Evolutionary conservation across 345 rosid species (phyloP).

Genomic region (Boechera stricta): DNA sequence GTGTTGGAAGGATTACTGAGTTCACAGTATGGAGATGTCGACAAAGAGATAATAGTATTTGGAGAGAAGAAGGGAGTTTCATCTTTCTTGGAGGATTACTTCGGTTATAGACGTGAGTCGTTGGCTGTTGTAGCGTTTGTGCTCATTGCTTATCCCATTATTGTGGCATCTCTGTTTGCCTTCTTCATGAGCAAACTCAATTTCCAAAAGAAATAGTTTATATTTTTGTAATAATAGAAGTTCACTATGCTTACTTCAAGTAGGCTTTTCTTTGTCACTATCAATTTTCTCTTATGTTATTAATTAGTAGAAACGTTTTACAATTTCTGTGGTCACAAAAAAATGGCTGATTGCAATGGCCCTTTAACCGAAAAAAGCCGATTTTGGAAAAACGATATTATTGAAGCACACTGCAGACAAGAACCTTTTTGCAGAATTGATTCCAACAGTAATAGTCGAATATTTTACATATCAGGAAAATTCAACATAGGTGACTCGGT

Average conservation of each 20-base stretch:
- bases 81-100: conserved; percentile 46
- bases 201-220: conserved; percentile 48
- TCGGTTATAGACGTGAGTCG: conserved; percentile 38
- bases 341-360: too few species aligned
- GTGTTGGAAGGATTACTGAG: conserved; percentile 44
- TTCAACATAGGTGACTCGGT: too few species aligned
- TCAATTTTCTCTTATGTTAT: too few species aligned
- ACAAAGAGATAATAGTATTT: conserved; percentile 41
- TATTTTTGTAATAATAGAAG: neutral
- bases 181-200: conserved; percentile 45
- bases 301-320: too few species aligned
- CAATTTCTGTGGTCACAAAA: too few species aligned
- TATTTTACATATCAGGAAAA: too few species aligned
- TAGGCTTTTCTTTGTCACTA: neutral
- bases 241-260: neutral
- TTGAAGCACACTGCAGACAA: too few species aligned
- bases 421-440: too few species aligned
- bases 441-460: too few species aligned
- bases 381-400: too few species aligned
- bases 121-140: conserved; percentile 40
- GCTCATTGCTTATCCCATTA: conserved; percentile 41
- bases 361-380: too few species aligned
- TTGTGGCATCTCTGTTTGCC: conserved; percentile 45
- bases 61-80: conserved; percentile 45
- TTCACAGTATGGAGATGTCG: conserved; percentile 48